Evolutionary conservation across 2,329 filamentous ascomycete genomes (phyloP).

Genomic region (Proliferodiscus dingleyae): DNA sequence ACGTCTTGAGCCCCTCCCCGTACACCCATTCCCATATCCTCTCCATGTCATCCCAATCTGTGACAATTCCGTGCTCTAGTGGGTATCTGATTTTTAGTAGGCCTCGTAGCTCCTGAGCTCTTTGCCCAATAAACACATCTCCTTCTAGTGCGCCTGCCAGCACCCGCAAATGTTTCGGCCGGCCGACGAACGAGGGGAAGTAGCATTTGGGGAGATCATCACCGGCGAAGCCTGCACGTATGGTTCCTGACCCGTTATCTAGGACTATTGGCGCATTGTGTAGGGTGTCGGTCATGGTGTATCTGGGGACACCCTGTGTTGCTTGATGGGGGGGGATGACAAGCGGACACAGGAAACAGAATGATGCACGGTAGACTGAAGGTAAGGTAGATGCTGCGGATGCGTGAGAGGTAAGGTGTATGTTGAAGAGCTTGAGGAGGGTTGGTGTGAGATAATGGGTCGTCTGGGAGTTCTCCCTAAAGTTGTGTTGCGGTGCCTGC

Average conservation of each 20-base stretch:
- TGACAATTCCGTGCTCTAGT: constrained; percentile 95
- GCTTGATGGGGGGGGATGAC: too few species aligned
- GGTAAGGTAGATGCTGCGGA: too few species aligned
- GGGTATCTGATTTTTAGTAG: constrained; percentile 95
- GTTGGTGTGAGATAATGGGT: too few species aligned
- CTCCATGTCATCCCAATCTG: constrained; percentile 99
- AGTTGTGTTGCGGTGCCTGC: too few species aligned
- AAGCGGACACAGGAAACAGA: too few species aligned
- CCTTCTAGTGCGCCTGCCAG: constrained; percentile 95
- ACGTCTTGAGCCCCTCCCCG: constrained; percentile 88
- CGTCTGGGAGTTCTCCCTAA: too few species aligned
- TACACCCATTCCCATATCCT: constrained; percentile 99
- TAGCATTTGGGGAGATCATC: constrained; percentile 94
- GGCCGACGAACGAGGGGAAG: constrained; percentile 94
- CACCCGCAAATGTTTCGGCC: constrained; percentile 90
- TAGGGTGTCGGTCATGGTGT: constrained; percentile 61
- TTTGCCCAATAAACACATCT: constrained; percentile 92
- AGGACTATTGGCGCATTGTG: constrained; percentile 98
- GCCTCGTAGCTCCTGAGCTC: constrained; percentile 81
- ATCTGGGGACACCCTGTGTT: neutral
- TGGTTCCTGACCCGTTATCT: constrained; percentile 97
- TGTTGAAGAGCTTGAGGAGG: too few species aligned
- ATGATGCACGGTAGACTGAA: too few species aligned
- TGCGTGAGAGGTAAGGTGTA: too few species aligned
- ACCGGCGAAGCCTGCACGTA: constrained; percentile 92